phyloP scores from a whole-genome alignment of 225 moss, liverwort and hornwort species.

The Asterella californica region DNA sequence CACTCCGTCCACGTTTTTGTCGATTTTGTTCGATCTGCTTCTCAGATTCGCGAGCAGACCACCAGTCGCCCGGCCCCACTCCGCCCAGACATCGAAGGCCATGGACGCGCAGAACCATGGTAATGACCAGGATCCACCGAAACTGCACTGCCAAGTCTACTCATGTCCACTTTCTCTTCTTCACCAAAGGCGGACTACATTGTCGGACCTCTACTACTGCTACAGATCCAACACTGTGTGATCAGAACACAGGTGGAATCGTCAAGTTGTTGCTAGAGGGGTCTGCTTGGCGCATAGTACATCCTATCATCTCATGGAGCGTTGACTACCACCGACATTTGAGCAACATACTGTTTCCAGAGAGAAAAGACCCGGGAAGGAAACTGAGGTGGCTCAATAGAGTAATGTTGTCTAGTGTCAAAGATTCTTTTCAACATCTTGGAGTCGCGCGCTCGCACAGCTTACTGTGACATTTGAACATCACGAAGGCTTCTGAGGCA shows the following conservation, averaged over 20 bases:
- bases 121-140: conserved; percentile 86
- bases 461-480: no score
- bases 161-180: conserved; percentile 55
- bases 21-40: conserved; percentile 80
- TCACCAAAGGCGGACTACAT: conserved; percentile 31
- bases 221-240: conserved; percentile 32
- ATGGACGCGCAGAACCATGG: conserved; percentile 78
- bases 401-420: no score
- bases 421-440: no score
- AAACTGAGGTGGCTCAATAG: no score
- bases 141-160: conserved; percentile 89
- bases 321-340: no score
- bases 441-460: no score
- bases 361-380: no score
- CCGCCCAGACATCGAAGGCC: conserved; percentile 60
- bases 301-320: no score
- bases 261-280: not conserved
- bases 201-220: no score
- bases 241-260: not conserved
- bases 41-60: conserved; percentile 77
- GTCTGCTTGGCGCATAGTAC: no score
- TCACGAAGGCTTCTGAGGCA: no score
- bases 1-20: conserved; percentile 71
- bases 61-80: conserved; percentile 61
- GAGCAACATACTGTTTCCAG: no score